Base-by-base conservation (phyloP, 2,329 filamentous ascomycete species). In the Thelonectria discophora region DNA sequence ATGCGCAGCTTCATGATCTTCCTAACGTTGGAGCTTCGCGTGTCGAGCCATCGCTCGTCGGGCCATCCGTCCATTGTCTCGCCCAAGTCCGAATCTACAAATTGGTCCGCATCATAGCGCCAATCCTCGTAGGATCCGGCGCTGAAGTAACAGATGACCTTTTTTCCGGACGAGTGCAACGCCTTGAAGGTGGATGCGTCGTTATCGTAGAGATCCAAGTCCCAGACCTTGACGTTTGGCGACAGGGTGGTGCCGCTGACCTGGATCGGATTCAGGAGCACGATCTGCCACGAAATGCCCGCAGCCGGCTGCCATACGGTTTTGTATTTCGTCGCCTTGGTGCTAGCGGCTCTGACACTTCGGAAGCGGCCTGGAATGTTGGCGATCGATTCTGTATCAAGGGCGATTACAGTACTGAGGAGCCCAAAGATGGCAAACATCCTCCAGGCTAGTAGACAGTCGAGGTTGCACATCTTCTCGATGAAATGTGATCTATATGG, bases 61-160 rank as follows among this genome's bases (percentile, higher is more conserved):
- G 80, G 79, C 89, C 90, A 92, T 4, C 85, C 88, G 11, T 86
- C 80, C 6, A 92, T 76, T 6, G 76, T 74, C 3, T 81, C 80
- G 18, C 89, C 90, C 43, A 87, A 72, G 65, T 91, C 89, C 0
- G 75, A 73, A 1, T 78, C 63, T 7, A 77, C 70, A 70, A 91
- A 92, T 5, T 84, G 68, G 30, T 70, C 72, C 18, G 81, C 80
- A 71, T 92, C 90, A 0, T 81, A 75, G 3, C 90, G 82, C 78
- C 83, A 86, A 52, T 86, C 73, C 75, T 93, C 90, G 67, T 84
- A 91, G 8, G 86, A 88, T 1, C 90, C 90, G 0, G 88, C 89
- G 54, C 86, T 89, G 77, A 92, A 92, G 77, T 93, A 93, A 79
- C 90, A 93, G 60, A 92, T 88, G 55, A 91, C 85, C 63, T 84